These are phyloP conservation scores for Cryptococcus maquisensis DNA, from an alignment of 1,284 basidiomycete species.

Conservation along the genomic window DNA sequence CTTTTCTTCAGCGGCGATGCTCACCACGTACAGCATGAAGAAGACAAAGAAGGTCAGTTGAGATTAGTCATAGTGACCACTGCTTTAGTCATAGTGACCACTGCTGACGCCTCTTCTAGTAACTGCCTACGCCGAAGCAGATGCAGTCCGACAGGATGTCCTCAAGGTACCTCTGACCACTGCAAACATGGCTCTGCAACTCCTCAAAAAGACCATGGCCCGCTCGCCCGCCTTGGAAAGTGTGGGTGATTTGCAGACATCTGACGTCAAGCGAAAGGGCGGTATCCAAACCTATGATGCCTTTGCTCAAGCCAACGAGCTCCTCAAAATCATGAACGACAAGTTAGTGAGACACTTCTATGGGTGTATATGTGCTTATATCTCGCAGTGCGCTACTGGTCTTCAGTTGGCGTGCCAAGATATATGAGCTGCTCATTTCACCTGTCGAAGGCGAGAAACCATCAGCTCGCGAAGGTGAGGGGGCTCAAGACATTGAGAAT, in stretches of 20 bases:
- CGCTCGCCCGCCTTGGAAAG: slow-evolving; percentile 8
- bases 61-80: not conserved
- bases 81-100: not conserved
- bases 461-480: slow-evolving; percentile 16
- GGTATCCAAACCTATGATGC: slow-evolving; percentile 24
- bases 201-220: slow-evolving; percentile 10
- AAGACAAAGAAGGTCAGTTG: slow-evolving; percentile 26
- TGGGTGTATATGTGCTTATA: not conserved
- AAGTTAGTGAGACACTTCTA: slow-evolving; percentile 26
- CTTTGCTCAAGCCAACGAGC: slow-evolving; percentile 24
- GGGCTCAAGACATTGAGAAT: slow-evolving; percentile 25
- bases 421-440: slow-evolving; percentile 29
- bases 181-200: slow-evolving; percentile 22
- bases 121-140: slow-evolving; percentile 32
- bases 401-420: slow-evolving; percentile 39
- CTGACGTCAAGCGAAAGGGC: slow-evolving; percentile 14
- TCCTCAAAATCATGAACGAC: slow-evolving; percentile 42
- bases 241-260: slow-evolving; percentile 26
- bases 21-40: slow-evolving; percentile 30
- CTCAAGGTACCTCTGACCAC: slow-evolving; percentile 28
- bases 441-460: slow-evolving; percentile 32
- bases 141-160: slow-evolving; percentile 36
- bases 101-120: slow-evolving; percentile 13
- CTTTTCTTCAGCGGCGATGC: slow-evolving; percentile 44
- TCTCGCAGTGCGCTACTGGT: slow-evolving; percentile 33